Evolutionary conservation across 2,329 filamentous ascomycete species (phyloP).

Genomic region (Calonectria pauciramosa): DNA sequence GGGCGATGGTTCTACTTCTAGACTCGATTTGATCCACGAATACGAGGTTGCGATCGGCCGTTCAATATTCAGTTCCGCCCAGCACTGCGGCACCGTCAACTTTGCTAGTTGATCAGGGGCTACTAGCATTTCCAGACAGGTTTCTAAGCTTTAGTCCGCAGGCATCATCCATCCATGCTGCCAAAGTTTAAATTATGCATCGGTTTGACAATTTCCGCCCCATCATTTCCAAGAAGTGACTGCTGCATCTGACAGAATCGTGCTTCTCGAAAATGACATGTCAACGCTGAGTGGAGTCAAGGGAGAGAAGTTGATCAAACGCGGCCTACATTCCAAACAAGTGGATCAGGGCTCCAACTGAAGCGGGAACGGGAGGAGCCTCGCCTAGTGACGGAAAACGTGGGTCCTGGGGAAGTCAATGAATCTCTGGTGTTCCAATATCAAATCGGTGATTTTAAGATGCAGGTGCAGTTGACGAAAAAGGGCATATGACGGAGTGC

Average conservation of each 20-base stretch:
- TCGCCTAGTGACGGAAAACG: neutral
- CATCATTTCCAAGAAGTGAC: neutral
- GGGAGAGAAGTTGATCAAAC: neutral
- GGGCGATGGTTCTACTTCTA: neutral
- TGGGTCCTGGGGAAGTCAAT: neutral
- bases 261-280: neutral
- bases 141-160: neutral
- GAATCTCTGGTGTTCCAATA: neutral
- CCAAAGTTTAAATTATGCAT: too few relatives aligned
- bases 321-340: neutral
- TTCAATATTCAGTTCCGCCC: neutral
- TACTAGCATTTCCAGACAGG: too few relatives aligned
- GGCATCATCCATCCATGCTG: neutral
- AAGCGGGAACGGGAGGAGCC: constrained; percentile 10
- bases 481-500: neutral
- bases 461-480: neutral
- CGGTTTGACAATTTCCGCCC: too few relatives aligned
- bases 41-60: neutral
- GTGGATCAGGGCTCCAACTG: neutral
- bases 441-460: neutral
- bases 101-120: neutral
- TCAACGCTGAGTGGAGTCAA: neutral
- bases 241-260: too few relatives aligned
- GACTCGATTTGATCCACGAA: neutral
- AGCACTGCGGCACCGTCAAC: neutral